These are phyloP conservation scores for Ogataea corticis DNA, from an alignment of 805 yeast genomes.

Conservation along the genomic window DNA sequence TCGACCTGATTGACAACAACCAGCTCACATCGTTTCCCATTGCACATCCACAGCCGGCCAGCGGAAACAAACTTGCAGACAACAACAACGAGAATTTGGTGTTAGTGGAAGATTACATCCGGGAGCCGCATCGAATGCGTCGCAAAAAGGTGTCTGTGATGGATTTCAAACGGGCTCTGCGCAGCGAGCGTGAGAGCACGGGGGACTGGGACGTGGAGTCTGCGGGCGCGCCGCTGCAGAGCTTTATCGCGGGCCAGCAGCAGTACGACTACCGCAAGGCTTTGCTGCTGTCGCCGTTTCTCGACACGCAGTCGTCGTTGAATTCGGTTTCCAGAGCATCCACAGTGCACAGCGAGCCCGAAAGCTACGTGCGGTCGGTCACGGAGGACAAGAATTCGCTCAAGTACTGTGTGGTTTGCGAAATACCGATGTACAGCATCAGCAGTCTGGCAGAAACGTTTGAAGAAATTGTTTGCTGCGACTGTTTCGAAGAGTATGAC, in stretches of 20 bases:
- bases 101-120: slow-evolving; percentile 58
- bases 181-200: slow-evolving; percentile 7
- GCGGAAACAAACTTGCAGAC: slow-evolving; percentile 2
- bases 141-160: slow-evolving; percentile 34
- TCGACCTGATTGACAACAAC: slow-evolving; percentile 50
- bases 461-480: slow-evolving; percentile 62
- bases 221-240: neutral
- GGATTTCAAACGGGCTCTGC: slow-evolving; percentile 35
- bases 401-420: slow-evolving; percentile 67
- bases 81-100: slow-evolving; percentile 30
- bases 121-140: slow-evolving; percentile 20
- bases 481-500: slow-evolving; percentile 51
- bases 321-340: slow-evolving; percentile 21
- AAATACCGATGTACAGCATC: slow-evolving; percentile 65
- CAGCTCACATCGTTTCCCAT: slow-evolving; percentile 52
- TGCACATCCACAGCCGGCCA: slow-evolving; percentile 43
- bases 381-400: slow-evolving; percentile 31
- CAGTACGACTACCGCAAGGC: slow-evolving; percentile 6
- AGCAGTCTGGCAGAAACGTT: slow-evolving; percentile 37
- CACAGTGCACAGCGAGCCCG: slow-evolving; percentile 18
- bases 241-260: neutral
- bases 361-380: slow-evolving; percentile 21
- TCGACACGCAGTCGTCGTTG: slow-evolving; percentile 9
- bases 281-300: slow-evolving; percentile 12
- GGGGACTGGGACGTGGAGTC: neutral